These are phyloP conservation scores for Sungouiozyma ichnusensis DNA, from an alignment of 805 yeast genomes.

Conservation along the genomic window DNA sequence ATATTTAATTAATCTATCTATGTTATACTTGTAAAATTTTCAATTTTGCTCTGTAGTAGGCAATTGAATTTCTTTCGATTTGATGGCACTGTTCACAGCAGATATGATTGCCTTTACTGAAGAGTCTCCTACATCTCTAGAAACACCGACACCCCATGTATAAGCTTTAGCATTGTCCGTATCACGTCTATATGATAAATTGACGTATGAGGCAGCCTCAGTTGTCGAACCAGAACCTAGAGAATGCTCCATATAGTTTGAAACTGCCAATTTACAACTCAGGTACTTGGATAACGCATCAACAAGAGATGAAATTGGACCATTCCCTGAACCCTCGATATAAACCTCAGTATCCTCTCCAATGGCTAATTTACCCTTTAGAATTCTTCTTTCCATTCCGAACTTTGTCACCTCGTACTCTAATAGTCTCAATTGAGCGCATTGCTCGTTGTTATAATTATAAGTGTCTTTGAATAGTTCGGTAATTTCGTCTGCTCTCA, in stretches of 20 bases:
- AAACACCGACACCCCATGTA: slow-evolving; percentile 83
- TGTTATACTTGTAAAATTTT: too few relatives aligned
- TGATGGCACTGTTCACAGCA: slow-evolving; percentile 39
- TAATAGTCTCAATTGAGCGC: slow-evolving; percentile 29
- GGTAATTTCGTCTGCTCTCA: slow-evolving; percentile 53
- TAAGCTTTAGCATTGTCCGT: slow-evolving; percentile 18
- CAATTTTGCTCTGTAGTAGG: slow-evolving; percentile 11
- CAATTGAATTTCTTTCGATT: slow-evolving; percentile 21
- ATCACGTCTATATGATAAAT: slow-evolving; percentile 11
- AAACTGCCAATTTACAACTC: slow-evolving; percentile 45
- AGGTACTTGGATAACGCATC: slow-evolving; percentile 47
- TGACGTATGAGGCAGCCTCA: slow-evolving; percentile 66
- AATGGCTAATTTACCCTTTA: slow-evolving; percentile 39
- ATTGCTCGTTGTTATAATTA: slow-evolving; percentile 33
- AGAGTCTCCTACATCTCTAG: slow-evolving; percentile 74
- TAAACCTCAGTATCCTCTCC: slow-evolving; percentile 29
- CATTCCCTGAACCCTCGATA: slow-evolving; percentile 62
- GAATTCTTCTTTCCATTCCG: slow-evolving; percentile 21
- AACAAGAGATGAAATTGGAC: slow-evolving; percentile 70
- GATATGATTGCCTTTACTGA: slow-evolving; percentile 61
- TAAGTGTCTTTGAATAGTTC: slow-evolving; percentile 54
- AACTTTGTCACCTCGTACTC: slow-evolving; percentile 38
- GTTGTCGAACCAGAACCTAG: slow-evolving; percentile 62
- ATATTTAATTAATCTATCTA: too few relatives aligned
- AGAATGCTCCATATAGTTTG: slow-evolving; percentile 69